Evolutionary conservation across 495 filamentous ascomycete species (phyloP).

Genomic region (Neurospora pannonica): DNA sequence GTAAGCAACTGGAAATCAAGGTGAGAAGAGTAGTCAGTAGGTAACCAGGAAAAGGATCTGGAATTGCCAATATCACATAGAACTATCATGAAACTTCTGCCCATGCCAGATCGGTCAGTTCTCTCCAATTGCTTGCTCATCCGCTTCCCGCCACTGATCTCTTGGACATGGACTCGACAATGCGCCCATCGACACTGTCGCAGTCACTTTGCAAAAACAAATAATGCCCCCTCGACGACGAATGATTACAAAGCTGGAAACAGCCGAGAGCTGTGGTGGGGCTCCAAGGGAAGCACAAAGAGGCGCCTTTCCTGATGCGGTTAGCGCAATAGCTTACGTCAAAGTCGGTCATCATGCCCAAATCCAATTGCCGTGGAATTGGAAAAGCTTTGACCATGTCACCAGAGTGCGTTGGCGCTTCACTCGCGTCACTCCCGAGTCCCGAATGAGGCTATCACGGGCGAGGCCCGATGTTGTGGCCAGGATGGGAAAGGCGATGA

Average conservation of each 20-base stretch:
- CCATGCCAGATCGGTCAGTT: not conserved
- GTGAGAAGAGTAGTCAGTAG: not conserved
- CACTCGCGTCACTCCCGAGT: not conserved
- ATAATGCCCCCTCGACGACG: not conserved
- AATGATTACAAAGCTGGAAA: not conserved
- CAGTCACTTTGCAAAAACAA: not conserved
- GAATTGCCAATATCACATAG: constrained; percentile 3
- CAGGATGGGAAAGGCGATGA: not conserved
- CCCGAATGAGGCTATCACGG: not conserved
- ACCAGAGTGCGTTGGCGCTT: not conserved
- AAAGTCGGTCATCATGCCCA: constrained; percentile 10
- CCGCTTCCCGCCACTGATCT: not conserved
- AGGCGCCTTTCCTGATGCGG: not conserved
- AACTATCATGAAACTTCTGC: constrained; percentile 16
- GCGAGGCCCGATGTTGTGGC: not conserved
- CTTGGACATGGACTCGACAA: not conserved
- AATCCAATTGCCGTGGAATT: not conserved
- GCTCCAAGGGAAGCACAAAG: not conserved
- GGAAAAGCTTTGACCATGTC: not conserved
- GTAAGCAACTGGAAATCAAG: not conserved
- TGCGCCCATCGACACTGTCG: not conserved
- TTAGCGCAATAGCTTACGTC: constrained; percentile 12
- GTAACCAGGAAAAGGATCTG: not conserved
- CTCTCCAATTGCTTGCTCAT: not conserved
- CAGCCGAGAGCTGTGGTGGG: not conserved